Conservation (phyloP, 768 basidiomycete genomes). For the Mycena belliarum region DNA sequence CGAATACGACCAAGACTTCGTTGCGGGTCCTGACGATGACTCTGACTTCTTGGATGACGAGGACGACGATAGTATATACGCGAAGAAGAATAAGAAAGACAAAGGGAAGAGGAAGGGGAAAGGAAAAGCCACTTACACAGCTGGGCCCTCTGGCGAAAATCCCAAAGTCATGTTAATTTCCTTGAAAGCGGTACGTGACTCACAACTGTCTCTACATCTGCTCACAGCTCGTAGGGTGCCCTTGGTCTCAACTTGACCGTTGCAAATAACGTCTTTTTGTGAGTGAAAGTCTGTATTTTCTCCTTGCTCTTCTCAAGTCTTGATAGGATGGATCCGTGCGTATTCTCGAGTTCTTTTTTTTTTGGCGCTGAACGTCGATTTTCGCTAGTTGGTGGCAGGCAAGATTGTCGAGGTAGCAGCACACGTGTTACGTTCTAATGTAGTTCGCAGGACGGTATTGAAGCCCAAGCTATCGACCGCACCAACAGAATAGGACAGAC, state of each 20-base stretch:
- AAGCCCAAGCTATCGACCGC: conserved; percentile 75
- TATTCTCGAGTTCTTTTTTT: conserved; percentile 18
- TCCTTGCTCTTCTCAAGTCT: neutral
- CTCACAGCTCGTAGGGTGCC: conserved; percentile 52
- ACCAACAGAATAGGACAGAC: conserved; percentile 86
- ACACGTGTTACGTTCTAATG: conserved; percentile 11
- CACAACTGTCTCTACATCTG: neutral
- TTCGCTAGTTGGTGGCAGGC: conserved; percentile 78
- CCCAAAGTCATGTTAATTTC: conserved; percentile 87
- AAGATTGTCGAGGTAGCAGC: conserved; percentile 8
- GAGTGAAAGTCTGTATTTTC: conserved; percentile 29
- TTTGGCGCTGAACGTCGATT: neutral
- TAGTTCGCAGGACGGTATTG: conserved; percentile 66
- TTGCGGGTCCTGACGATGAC: conserved; percentile 32
- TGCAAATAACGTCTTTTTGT: conserved; percentile 86
- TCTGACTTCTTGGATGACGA: conserved; percentile 34
- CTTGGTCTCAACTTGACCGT: conserved; percentile 87
- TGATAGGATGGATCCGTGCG: conserved; percentile 80
- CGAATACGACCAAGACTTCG: conserved; percentile 29
- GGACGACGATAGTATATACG: conserved; percentile 27
- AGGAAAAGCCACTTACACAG: neutral
- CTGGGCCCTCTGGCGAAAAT: conserved; percentile 38
- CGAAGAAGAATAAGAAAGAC: conserved; percentile 38
- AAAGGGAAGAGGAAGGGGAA: conserved; percentile 32
- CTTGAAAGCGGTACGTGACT: conserved; percentile 61